Evolutionary conservation across 2,329 filamentous ascomycete species (phyloP).

Genomic region (Colletotrichum gloeosporioides): DNA sequence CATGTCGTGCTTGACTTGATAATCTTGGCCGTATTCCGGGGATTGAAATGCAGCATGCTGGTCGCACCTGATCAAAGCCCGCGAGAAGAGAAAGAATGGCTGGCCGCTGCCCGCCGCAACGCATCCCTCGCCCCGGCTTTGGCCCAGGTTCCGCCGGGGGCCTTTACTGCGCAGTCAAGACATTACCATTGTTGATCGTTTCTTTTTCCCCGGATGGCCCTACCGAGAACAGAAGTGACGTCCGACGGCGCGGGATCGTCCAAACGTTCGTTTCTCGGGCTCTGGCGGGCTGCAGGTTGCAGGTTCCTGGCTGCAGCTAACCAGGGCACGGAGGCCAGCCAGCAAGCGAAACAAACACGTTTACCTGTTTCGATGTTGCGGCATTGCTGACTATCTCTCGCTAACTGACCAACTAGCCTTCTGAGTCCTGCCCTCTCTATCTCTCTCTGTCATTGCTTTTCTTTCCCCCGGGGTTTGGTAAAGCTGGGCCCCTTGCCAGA

Average conservation of each 20-base stretch:
- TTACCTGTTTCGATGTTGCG: not conserved
- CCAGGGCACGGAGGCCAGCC: not conserved
- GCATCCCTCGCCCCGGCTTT: not conserved
- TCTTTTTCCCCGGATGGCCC: constrained; percentile 13
- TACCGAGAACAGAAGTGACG: constrained; percentile 22
- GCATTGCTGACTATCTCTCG: not conserved
- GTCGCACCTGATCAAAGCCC: not conserved
- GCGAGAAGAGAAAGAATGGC: not conserved
- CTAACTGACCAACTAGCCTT: not conserved
- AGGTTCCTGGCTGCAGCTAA: not conserved
- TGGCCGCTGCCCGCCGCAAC: not conserved
- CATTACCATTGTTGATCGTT: not conserved
- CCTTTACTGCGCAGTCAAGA: not conserved
- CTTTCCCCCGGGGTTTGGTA: not conserved
- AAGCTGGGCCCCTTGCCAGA: not conserved
- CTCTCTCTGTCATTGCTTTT: not conserved
- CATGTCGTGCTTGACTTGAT: not conserved
- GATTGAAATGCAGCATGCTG: not conserved
- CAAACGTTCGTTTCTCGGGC: not conserved
- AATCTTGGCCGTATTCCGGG: not conserved
- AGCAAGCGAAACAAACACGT: not conserved
- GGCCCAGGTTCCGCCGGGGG: not conserved
- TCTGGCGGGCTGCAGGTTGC: not conserved
- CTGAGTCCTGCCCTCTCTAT: not conserved
- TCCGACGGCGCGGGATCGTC: constrained; percentile 16